Conservation (phyloP, 805 yeast genomes). For the Schizosaccharomyces cryophilus region DNA sequence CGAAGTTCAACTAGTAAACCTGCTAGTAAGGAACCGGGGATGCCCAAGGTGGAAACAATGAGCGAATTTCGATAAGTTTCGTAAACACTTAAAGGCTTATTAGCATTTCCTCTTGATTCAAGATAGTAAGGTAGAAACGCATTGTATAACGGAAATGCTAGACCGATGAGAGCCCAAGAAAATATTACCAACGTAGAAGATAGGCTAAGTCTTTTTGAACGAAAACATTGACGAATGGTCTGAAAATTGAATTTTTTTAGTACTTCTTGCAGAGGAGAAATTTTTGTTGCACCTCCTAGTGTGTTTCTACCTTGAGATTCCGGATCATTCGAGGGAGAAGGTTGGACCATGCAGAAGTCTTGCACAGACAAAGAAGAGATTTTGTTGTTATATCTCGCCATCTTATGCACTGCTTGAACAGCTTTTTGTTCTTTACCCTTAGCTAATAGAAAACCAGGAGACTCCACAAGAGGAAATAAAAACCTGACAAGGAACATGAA, state of each 20-base stretch:
- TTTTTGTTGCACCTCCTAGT: not conserved
- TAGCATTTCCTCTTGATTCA: conserved; percentile 23
- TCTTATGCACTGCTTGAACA: conserved; percentile 19
- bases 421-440: conserved; percentile 29
- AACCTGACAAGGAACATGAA: conserved; percentile 25
- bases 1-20: conserved; percentile 9
- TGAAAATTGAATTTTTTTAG: conserved; percentile 5
- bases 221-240: conserved; percentile 25
- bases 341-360: conserved; percentile 17
- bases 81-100: conserved; percentile 9
- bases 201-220: conserved; percentile 20
- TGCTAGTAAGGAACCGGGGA: conserved; percentile 12
- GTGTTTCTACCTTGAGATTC: conserved; percentile 2
- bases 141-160: conserved; percentile 28
- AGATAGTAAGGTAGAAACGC: conserved; percentile 31
- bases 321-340: not conserved
- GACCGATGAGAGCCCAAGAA: conserved; percentile 34
- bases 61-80: conserved; percentile 13
- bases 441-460: conserved; percentile 31
- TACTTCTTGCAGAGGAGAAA: not conserved
- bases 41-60: conserved; percentile 11
- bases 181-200: conserved; percentile 23
- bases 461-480: conserved; percentile 24
- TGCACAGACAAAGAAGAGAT: conserved; percentile 23
- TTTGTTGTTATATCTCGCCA: conserved; percentile 25